Base-by-base conservation (phyloP, 106 monocot species). In the Dioscorea zingiberensis region DNA sequence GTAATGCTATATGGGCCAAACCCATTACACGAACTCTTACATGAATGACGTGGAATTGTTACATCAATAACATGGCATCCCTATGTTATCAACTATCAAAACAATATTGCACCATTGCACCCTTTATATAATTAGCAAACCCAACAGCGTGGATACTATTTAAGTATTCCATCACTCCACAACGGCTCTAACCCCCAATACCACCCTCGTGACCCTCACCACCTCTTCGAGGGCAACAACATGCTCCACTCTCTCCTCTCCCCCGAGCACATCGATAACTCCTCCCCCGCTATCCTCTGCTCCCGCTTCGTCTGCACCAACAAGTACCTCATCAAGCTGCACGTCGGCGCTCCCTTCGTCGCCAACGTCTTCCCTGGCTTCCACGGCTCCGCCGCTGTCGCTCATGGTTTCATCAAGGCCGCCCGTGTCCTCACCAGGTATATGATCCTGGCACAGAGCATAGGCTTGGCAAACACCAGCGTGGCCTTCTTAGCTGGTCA, bases 381-480 rank as follows among this genome's bases (percentile, higher is more conserved):
- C 51, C 23, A 54, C 53, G 66, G 66, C 25, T 5, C 18, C n/a
- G 49, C 66, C 13, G 66, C 49, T 49, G n/a, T 66, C 7, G 66
- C 66, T 2, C 48, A 49, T 3, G 66, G 48, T 7, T 48, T 25
- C 51, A 49, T 66, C 51, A 27, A 24, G 1, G 27, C 18, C 18
- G 24, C 24, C 51, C n/a, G 66, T 6, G 26, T 67, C 21, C 51
- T 67, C 27, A 67, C 53, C 4, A 53, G 67, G 1, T 53, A 67
- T 18, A 54, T 54, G 27, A 26, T 28, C 67, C 54, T 27, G 16
- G 54, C 28, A 9, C 3, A 29, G 18, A 53, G 67, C 2, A 18
- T 54, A 9, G 71, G 71, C 71, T 29, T 56, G 12, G 73, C 73
- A 8, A 73, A 73, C 64, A 64, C 73, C 55, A 73, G 73, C 56